Conservation (phyloP, 2,329 filamentous ascomycete species). For the Cercospora zeina region DNA sequence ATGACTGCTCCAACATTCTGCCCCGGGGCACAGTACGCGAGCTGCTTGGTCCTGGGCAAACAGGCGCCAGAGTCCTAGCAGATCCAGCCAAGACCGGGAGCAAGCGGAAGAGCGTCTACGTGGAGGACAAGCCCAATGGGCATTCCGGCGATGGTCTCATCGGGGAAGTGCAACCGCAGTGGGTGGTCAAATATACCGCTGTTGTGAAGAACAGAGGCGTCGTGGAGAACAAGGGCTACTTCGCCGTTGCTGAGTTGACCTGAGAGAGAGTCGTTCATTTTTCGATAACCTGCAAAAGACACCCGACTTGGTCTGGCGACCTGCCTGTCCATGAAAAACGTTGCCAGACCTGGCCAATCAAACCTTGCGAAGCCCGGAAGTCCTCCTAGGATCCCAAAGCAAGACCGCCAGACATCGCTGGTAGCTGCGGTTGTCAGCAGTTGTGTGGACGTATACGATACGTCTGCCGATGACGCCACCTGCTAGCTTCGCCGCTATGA, state of each 20-base stretch:
- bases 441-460: background rate
- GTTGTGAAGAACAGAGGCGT: slow-evolving; percentile 92
- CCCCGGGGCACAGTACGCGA: slow-evolving; percentile 82
- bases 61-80: slow-evolving; percentile 74
- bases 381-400: background rate
- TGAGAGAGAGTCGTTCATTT: slow-evolving; percentile 1
- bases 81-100: slow-evolving; percentile 47
- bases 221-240: slow-evolving; percentile 98
- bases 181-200: slow-evolving; percentile 97
- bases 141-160: slow-evolving; percentile 65
- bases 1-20: slow-evolving; percentile 88
- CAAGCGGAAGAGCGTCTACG: slow-evolving; percentile 46
- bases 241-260: slow-evolving; percentile 70
- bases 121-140: slow-evolving; percentile 50
- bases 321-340: background rate
- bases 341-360: background rate
- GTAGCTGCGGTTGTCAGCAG: background rate
- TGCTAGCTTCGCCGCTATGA: background rate
- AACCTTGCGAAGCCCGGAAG: background rate
- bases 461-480: background rate
- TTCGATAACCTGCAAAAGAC: background rate
- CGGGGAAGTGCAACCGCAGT: slow-evolving; percentile 81
- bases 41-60: slow-evolving; percentile 70
- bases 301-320: background rate
- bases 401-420: background rate